Evolutionary conservation across 768 basidiomycete genomes (phyloP), one percentile per base, ranked within the genome.

Genomic region (Tricholoma saponaceum): DNA sequence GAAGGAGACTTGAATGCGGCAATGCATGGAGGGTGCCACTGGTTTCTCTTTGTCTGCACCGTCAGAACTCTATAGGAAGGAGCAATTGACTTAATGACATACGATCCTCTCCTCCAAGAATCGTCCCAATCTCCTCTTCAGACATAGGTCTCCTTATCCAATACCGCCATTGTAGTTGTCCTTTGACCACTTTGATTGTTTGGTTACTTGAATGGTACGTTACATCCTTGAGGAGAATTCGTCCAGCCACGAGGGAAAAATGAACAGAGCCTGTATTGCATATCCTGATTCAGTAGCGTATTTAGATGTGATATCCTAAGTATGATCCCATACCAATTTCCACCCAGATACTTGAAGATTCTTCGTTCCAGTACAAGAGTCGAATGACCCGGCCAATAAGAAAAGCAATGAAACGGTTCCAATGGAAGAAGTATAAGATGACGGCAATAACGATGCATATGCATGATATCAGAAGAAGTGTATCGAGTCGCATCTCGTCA

Each of bases 181-280:
- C 90, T 71, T 92, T 91, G 49, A 92, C 83, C 52, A 94, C 80
- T 60, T 85, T 85, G 44, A 95, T 78, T 18, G 90, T 92, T 70
- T 97, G 90, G 71, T 96, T 98, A 67, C 91, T 89, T 1, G 94
- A 95, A 70, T 96, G 85, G 69, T 98, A 98, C 16, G 82, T 77
- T 30, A 97, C 69, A 68, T 98, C 91, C 74, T 92, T 93, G 64
- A 98, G 78, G 20, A 95, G 80, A 52, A 98, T 85, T 60, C 95
- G 78, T 30, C 96, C 96, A 1, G 90, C 85, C 37, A 98, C 74
- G 9, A 94, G 75, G 2, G 95, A 95, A 70, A 98, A 83, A 67
- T 98, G 95, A 22, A 96, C 80, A n/a, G 93, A 91, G 20, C 92
- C 93, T 95, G 51, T 7, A 39, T 33, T 25, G 51, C 23, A n/a